Evolutionary conservation across 208 protist species (phyloP), one percentile per base, ranked within the genome.

Genomic region (Leishmania turanica): DNA sequence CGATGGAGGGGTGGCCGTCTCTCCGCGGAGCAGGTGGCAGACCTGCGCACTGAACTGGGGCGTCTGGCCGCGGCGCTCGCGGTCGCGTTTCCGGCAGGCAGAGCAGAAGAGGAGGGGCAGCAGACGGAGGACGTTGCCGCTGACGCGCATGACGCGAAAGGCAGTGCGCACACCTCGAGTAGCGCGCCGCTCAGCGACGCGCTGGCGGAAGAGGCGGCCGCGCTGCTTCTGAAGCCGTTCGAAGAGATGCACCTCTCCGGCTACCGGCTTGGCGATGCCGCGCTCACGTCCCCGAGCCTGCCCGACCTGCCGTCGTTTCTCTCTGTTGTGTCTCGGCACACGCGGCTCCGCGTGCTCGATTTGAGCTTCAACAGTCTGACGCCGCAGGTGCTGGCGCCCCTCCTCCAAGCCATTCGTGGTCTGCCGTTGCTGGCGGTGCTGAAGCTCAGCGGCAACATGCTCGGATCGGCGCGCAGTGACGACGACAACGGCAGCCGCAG

Each of bases 341-440:
- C 54, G 19, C 66, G 76, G 45, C 78, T 96, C 56, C 72, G 77
- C 11, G 77, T 81, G 19, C 86, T 96, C 1, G 84, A 96, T 54
- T 82, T 96, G 13, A 82, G 84, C 68, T 96, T 89, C 88, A 96
- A 96, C 69, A 24, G 60, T 15, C 82, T 96, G 40, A 91, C 89
- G 1, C 21, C 51, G 19, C 37, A 34, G 53, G 56, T 84, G 2
- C 45, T 92, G 34, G 31, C 49, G 17, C 85, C 90, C 56, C 88
- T 95, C 37, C 49, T 87, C 42, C 19, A 77, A 1, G 75, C 82
- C 0, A 21, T 86, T 2, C 53, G 72, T 17, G 19, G 21, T 4
- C 75, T 83, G 37, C 85, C 87, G 24, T 54, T 81, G 31, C 84
- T 96, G 40, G 69, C 70, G 17, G 81, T 83, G 34, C 82, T 96